These are phyloP conservation scores for Podosphaera xanthii DNA, from an alignment of 2,329 filamentous ascomycete species.

Conservation along the genomic window DNA sequence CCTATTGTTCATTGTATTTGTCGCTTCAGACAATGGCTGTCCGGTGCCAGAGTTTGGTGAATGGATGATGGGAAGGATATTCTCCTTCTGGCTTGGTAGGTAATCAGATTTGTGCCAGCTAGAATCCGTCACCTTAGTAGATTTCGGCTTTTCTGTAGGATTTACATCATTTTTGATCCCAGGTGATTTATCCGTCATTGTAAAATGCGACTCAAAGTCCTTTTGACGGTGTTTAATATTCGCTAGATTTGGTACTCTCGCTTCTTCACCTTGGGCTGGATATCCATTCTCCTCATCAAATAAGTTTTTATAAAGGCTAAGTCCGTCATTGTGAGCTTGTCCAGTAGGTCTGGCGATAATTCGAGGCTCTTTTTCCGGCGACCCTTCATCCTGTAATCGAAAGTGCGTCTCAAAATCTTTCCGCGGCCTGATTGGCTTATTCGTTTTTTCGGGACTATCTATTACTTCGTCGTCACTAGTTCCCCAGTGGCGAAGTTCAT, in stretches of 20 bases:
- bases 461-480: slow-evolving; percentile 40
- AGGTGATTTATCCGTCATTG: slow-evolving; percentile 46
- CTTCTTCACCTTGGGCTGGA: slow-evolving; percentile 4
- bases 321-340: slow-evolving; percentile 40
- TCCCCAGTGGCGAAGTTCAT: slow-evolving; percentile 56
- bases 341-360: slow-evolving; percentile 26
- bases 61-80: slow-evolving; percentile 7
- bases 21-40: slow-evolving; percentile 12
- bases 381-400: slow-evolving; percentile 55
- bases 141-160: slow-evolving; percentile 38
- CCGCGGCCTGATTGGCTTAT: slow-evolving; percentile 42
- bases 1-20: slow-evolving; percentile 9
- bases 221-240: slow-evolving; percentile 53
- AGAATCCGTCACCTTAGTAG: slow-evolving; percentile 49
- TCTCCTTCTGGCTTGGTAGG: slow-evolving; percentile 27
- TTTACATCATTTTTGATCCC: slow-evolving; percentile 21
- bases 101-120: slow-evolving; percentile 33
- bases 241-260: slow-evolving; percentile 25
- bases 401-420: slow-evolving; percentile 69
- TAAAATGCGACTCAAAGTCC: slow-evolving; percentile 58
- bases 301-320: slow-evolving; percentile 56
- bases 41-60: slow-evolving; percentile 6
- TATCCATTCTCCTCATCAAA: slow-evolving; percentile 30
- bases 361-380: slow-evolving; percentile 28
- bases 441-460: slow-evolving; percentile 33